phyloP scores from a whole-genome alignment of 163 green algal species.

The Prototheca cutis region DNA sequence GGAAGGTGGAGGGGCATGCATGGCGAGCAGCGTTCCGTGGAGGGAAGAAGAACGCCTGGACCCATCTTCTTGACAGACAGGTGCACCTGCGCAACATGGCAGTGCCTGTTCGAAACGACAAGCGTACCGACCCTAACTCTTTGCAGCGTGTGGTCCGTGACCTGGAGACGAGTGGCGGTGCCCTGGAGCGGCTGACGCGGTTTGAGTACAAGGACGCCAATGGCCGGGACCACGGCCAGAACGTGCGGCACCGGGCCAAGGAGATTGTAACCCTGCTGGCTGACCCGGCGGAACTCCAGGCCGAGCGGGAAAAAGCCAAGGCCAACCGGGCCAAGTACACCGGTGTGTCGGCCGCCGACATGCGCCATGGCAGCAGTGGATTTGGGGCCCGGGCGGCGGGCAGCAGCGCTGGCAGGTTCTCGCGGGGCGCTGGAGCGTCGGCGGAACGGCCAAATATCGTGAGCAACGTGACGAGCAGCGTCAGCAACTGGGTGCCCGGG shows the following conservation, averaged over 20 bases:
- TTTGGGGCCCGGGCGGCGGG: slow-evolving; percentile 20
- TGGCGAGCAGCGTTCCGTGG: too few species aligned
- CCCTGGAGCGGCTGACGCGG: slow-evolving; percentile 61
- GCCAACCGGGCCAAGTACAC: slow-evolving; percentile 66
- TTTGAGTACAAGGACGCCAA: slow-evolving; percentile 80
- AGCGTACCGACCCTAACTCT: too few species aligned
- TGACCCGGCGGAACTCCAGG: slow-evolving; percentile 32
- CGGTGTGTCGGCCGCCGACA: slow-evolving; percentile 53
- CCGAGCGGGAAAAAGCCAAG: slow-evolving; percentile 26
- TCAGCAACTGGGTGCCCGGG: slow-evolving; percentile 1
- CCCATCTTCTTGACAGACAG: too few species aligned
- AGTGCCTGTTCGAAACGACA: too few species aligned
- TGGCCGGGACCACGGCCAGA: slow-evolving; percentile 65
- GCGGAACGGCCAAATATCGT: background rate
- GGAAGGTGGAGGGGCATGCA: too few species aligned
- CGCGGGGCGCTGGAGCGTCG: background rate
- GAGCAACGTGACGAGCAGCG: slow-evolving; percentile 2
- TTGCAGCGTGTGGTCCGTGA: slow-evolving; percentile 60
- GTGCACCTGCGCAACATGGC: too few species aligned
- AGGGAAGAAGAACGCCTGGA: too few species aligned
- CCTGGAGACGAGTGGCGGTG: slow-evolving; percentile 38
- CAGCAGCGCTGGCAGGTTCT: too few species aligned
- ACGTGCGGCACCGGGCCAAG: slow-evolving; percentile 77
- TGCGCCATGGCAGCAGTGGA: slow-evolving; percentile 21
- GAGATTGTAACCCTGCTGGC: slow-evolving; percentile 59